These are phyloP conservation scores for Tetrapyrgos nigripes DNA, from an alignment of 1,284 basidiomycete species.

Conservation along the genomic window DNA sequence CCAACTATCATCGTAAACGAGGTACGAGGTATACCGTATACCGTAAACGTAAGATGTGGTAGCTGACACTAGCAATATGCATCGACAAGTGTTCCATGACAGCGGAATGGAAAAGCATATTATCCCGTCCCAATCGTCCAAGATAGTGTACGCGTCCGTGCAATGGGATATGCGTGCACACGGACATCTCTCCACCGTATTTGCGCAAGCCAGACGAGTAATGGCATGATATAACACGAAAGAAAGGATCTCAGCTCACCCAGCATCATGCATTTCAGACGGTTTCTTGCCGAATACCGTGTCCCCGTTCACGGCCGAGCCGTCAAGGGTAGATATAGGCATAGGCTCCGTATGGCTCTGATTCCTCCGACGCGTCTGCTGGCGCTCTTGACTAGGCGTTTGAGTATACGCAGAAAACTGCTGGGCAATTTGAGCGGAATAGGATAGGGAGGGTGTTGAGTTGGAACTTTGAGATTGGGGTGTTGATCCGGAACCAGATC, in stretches of 20 bases:
- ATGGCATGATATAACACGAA: constrained; percentile 21
- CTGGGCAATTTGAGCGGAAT: constrained; percentile 74
- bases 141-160: background rate
- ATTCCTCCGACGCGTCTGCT: constrained; percentile 42
- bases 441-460: constrained; percentile 51
- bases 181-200: too few species aligned
- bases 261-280: constrained; percentile 92
- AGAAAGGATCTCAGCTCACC: constrained; percentile 67
- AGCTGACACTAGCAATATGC: background rate
- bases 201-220: too few species aligned
- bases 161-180: constrained; percentile 14
- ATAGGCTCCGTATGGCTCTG: constrained; percentile 20
- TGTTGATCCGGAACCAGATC: background rate
- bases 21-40: too few species aligned
- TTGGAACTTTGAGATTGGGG: too few species aligned
- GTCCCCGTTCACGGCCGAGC: constrained; percentile 35
- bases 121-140: constrained; percentile 15
- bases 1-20: constrained; percentile 21
- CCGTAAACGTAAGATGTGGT: background rate
- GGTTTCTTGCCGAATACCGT: constrained; percentile 66
- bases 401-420: constrained; percentile 74
- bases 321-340: constrained; percentile 28
- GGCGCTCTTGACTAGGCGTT: constrained; percentile 71
- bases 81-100: background rate
- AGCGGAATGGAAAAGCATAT: background rate